Evolutionary conservation across 352 stramenopile species (phyloP), one percentile per base, ranked within the genome.

Genomic region (Blastocystis sp.): DNA sequence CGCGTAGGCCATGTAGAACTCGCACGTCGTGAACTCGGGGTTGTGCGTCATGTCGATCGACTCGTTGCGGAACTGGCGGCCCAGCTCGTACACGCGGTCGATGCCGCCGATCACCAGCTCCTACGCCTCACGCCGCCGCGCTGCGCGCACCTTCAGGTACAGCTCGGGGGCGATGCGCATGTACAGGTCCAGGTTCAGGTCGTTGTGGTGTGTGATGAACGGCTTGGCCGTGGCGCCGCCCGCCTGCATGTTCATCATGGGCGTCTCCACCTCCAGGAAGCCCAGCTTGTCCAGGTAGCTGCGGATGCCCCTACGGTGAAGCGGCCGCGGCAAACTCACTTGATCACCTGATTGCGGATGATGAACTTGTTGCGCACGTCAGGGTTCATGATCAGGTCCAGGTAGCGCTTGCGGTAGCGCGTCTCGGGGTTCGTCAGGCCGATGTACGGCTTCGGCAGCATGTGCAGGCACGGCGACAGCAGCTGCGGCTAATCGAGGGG

Each of bases 61-160:
- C 92, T 99, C 96, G 90, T 99, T 99, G 59, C 96, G 93, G 92
- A 98, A 99, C 82, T 98, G 95, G 59, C 97, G 94, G 87, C 96
- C 96, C 90, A 99, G 96, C 91, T 99, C 96, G 88, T 98, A 99
- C 2, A 99, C 96, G 80, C 96, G 94, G 87, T 99, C 96, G n/a
- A 98, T 93, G 71, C 96, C 96, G 74, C 96, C 96, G 62, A 96
- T 95, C 19, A 96, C 92, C 56, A 96, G 91, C 79, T 89, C 48
- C 86, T 90, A 71, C 17, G 40, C 40, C 11, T 61, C 43, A 79
- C 94, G 91, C 60, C 23, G 7, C 28, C 9, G 38, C 62, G 94
- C 88, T 28, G 94, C 91, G 5, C 94, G 86, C 91, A 92, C 92
- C 92, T 99, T 99, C 28, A 99, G 92, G 91, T 98, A 98, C 1